Evolutionary conservation across 768 basidiomycete genomes (phyloP).

Genomic region (Cystobasidium ongulense): DNA sequence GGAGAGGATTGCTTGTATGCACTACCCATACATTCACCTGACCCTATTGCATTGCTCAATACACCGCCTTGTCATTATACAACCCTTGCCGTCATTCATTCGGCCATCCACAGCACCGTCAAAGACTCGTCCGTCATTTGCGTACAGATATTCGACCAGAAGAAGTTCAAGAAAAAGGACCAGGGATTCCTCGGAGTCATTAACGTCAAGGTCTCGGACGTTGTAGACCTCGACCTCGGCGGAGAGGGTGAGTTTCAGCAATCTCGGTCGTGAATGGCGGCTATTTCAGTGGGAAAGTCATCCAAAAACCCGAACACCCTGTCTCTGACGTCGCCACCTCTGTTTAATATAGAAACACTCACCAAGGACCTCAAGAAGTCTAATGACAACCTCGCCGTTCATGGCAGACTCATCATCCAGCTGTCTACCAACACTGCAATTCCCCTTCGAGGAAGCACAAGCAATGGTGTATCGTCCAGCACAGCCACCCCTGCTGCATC

Average conservation of each 20-base stretch:
- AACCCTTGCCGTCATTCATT: neutral
- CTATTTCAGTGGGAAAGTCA: too few relatives aligned
- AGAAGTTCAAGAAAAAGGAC: conserved; percentile 96
- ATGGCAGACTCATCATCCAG: conserved; percentile 94
- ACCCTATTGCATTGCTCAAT: neutral
- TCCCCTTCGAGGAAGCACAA: conserved; percentile 63
- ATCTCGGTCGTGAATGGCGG: neutral
- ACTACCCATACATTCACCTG: neutral
- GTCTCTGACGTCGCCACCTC: conserved; percentile 5
- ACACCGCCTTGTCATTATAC: neutral
- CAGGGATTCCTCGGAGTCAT: conserved; percentile 98
- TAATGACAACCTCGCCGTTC: conserved; percentile 95
- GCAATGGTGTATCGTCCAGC: neutral
- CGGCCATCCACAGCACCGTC: conserved; percentile 57
- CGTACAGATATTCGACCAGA: conserved; percentile 97
- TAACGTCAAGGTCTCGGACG: conserved; percentile 82
- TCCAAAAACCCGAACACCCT: too few relatives aligned
- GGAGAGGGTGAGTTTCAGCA: conserved; percentile 67
- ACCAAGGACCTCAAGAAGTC: conserved; percentile 95
- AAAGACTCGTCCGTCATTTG: conserved; percentile 97
- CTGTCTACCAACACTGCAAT: conserved; percentile 81
- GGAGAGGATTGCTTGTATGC: neutral
- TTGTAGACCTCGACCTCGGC: conserved; percentile 80
- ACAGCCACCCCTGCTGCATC: conserved; percentile 21
- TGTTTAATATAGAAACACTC: conserved; percentile 67